Evolutionary conservation across 495 filamentous ascomycete genomes (phyloP).

Genomic region (Articulospora tetracladia): DNA sequence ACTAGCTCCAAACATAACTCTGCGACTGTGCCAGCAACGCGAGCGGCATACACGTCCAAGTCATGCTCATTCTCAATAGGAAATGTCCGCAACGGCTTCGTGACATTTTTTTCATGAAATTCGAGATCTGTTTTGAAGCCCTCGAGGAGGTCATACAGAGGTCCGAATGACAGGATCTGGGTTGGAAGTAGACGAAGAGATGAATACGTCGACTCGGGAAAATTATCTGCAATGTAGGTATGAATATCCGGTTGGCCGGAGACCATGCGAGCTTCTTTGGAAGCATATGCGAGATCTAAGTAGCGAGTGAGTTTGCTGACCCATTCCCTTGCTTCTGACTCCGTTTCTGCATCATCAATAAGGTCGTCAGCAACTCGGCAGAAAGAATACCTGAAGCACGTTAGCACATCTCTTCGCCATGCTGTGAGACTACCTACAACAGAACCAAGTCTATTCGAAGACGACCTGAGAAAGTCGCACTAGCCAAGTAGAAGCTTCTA

Average conservation of each 20-base stretch:
- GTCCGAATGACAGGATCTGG: constrained; percentile 42
- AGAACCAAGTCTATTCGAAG: constrained; percentile 63
- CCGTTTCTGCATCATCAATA: constrained; percentile 50
- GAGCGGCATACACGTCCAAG: constrained; percentile 51
- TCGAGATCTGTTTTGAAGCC: constrained; percentile 61
- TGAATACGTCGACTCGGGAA: constrained; percentile 42
- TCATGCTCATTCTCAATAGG: constrained; percentile 53
- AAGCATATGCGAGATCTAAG: constrained; percentile 39
- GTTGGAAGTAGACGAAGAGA: constrained; percentile 52
- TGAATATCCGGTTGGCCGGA: constrained; percentile 19
- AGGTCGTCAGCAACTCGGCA: constrained; percentile 68
- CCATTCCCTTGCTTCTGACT: constrained; percentile 42
- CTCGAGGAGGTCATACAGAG: constrained; percentile 53
- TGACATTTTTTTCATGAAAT: constrained; percentile 31
- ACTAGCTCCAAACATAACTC: constrained; percentile 60
- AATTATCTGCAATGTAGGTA: constrained; percentile 35
- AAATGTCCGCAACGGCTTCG: constrained; percentile 25
- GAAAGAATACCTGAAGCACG: constrained; percentile 54
- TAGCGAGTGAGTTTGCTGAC: constrained; percentile 47
- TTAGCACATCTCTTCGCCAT: neutral
- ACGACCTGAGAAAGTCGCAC: constrained; percentile 55
- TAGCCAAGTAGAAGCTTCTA: constrained; percentile 66
- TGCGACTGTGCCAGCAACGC: constrained; percentile 66
- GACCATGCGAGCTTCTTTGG: constrained; percentile 10
- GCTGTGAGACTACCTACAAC: constrained; percentile 34